Conservation (phyloP, 495 filamentous ascomycete genomes). For the Talaromyces borbonicus region DNA sequence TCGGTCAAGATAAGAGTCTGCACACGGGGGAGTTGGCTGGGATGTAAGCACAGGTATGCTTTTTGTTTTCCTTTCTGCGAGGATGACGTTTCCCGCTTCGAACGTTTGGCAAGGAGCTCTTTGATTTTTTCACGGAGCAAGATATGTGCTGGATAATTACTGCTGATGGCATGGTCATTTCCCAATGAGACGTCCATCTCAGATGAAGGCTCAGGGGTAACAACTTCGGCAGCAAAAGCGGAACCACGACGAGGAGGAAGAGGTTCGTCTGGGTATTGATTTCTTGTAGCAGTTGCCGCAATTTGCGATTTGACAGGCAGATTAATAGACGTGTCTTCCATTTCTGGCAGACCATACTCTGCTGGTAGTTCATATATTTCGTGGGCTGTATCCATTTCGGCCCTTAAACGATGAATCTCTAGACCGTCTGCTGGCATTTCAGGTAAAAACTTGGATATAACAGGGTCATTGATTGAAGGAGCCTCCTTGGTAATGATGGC, state of each 20-base stretch:
- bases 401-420: slow-evolving; percentile 13
- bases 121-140: slow-evolving; percentile 20
- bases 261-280: slow-evolving; percentile 20
- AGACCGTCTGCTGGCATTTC: slow-evolving; percentile 23
- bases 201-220: slow-evolving; percentile 5
- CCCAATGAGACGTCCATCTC: not conserved
- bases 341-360: slow-evolving; percentile 27
- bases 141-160: slow-evolving; percentile 14
- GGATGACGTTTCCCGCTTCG: slow-evolving; percentile 21
- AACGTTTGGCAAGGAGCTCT: slow-evolving; percentile 27
- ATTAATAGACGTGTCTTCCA: slow-evolving; percentile 29
- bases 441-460: slow-evolving; percentile 19
- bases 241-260: slow-evolving; percentile 28
- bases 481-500: slow-evolving; percentile 42
- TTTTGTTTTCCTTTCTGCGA: slow-evolving; percentile 19
- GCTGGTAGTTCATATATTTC: slow-evolving; percentile 39
- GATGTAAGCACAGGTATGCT: slow-evolving; percentile 39
- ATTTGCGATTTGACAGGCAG: slow-evolving; percentile 10
- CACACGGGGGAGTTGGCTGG: slow-evolving; percentile 47
- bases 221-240: slow-evolving; percentile 36
- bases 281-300: not conserved
- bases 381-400: slow-evolving; percentile 32
- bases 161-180: not conserved
- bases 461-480: slow-evolving; percentile 21
- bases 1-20: slow-evolving; percentile 49